Base-by-base conservation (phyloP, 2,329 filamentous ascomycete genomes). In the Penicillium digitatum region DNA sequence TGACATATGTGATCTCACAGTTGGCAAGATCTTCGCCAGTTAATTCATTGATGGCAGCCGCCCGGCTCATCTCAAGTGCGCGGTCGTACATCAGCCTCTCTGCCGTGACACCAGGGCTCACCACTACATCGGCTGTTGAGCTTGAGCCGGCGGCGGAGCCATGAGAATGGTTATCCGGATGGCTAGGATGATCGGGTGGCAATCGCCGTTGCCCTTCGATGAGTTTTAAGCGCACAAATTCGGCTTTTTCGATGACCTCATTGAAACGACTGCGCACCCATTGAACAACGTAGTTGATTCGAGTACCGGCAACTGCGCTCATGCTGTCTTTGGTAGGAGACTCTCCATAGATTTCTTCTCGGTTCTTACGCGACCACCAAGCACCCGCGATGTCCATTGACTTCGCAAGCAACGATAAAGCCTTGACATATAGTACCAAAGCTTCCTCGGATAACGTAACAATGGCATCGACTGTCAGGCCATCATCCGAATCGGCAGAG, bases 1-100 rank as follows among this genome's bases (percentile, higher is more conserved):
- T 97, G 51, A 90, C 82, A 69, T 99, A 99, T 18, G 91, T 92
- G 26, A 96, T 86, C 69, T 97, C 92, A 69, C 93, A 97, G 16
- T 91, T 90, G 0, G 79, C 76, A 24, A 97, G 78, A 71, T 97
- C 92, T 59, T 94, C 89, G 54, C 93, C 91, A 2, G 94, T 90
- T 47, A 99, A 88, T 75, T 99, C 94, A 65, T 95, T 95, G 68
- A 97, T 94, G 8, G 94, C 94, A 8, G 94, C 93, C 4, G 89
- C 86, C 49, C 91, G 86, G 71, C 91, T 96, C 94, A 99, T 97
- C 72, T 99, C 94, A 22, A 97, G 78, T 0, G 94, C 94, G 44
- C 94, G 89, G 65, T 99, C 94, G 70, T 96, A 99, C 91, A 99
- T 96, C 43, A 99, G 79, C 74, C 92, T 96, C 76, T 97, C 94